Percentiles rank a stretch among this genome's conserved stretches.
phyloP scores from a whole-genome alignment of 169 alveolate genomes.

The Plasmodium fragile region DNA sequence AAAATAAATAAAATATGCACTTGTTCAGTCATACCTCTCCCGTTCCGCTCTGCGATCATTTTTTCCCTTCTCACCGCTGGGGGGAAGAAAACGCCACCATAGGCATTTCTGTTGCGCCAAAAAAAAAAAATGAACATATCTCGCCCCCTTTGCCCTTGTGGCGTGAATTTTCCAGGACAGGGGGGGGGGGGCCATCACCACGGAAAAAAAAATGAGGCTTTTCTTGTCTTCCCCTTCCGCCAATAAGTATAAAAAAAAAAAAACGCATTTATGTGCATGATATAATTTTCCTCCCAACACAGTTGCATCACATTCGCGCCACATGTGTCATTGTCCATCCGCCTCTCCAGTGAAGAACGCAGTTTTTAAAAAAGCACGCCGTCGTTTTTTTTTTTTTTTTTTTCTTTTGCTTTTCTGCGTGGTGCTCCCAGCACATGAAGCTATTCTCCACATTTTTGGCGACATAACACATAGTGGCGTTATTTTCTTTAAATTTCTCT shows the following conservation, averaged over 20 bases:
- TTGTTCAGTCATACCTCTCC: background rate
- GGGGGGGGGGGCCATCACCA: background rate
- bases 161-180: background rate
- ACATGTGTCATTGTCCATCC: background rate
- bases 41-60: background rate
- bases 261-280: background rate
- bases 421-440: background rate
- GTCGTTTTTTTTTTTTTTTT: background rate
- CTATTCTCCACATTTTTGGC: background rate
- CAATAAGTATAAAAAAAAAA: too few relatives aligned
- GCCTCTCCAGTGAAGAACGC: background rate
- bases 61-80: background rate
- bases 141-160: background rate
- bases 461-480: background rate
- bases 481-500: background rate
- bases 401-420: background rate
- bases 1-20: background rate
- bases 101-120: background rate
- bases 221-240: background rate
- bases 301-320: background rate
- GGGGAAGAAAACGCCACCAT: background rate
- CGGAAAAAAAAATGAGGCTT: background rate
- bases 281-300: background rate
- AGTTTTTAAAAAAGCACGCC: background rate
- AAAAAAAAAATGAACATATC: background rate